Base-by-base conservation (phyloP, 208 protist genomes). In the Angomonas deanei region DNA sequence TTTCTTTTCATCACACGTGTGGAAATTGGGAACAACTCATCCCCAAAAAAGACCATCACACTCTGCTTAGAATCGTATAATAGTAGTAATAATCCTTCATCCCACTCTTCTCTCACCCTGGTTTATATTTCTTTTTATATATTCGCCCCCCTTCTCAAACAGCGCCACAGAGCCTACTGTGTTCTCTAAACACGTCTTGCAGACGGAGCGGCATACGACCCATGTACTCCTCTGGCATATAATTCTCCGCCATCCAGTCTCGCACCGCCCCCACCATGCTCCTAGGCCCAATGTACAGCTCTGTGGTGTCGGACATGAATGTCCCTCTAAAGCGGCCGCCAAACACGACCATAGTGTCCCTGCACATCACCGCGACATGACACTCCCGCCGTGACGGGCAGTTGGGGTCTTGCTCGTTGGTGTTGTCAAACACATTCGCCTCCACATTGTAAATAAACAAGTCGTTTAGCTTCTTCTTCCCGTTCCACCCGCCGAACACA, bases 291-390 rank as follows among this genome's bases (percentile, higher is more conserved):
- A 93, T 61, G 61, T 86, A 80, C 11, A 93, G 71, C 65, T 91
- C 87, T 28, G 76, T 71, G 0, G 83, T 91, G 75, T 92, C 89
- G 59, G 79, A 77, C 82, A 95, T 93, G 61, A 93, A 93, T 26
- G 73, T 70, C 42, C 89, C 89, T 10, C 89, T 73, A 61, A 93
- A 92, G 34, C 89, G 86, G n/a, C 89, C 89, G 6, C 89, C 89
- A 62, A 95, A 95, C 11, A 95, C 81, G 19, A 95, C 72, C 85
- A 95, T 91, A 33, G 82, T 93, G 76, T 95, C 88, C 48, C 80
- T 66, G 61, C 87, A 92, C 38, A 91, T 71, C 23, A 92, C 86
- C 15, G 89, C 84, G 17, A 92, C 76, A 53, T 93, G 89, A 38
- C 89, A 95, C 69, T 95, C 89, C 10, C 89, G 81, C 4, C 85